Evolutionary conservation across 2,329 filamentous ascomycete species (phyloP).

Genomic region (Penicillium sp.): DNA sequence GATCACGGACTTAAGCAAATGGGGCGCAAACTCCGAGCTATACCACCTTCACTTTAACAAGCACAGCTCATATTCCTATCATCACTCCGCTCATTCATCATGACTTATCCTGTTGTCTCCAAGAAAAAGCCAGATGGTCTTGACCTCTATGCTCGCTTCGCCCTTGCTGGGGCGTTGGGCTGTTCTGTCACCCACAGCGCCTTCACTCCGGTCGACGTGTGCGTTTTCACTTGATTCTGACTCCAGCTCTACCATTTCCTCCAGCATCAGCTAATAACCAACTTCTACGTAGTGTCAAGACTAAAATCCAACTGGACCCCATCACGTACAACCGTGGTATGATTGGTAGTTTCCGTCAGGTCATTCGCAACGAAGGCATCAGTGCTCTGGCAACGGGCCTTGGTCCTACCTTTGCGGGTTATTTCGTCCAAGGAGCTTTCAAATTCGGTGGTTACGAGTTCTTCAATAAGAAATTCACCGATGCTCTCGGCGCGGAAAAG

Average conservation of each 20-base stretch:
- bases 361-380: slow-evolving; percentile 73
- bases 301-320: slow-evolving; percentile 89
- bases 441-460: slow-evolving; percentile 96
- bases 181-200: slow-evolving; percentile 93
- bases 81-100: neutral
- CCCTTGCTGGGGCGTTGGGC: slow-evolving; percentile 91
- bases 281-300: slow-evolving; percentile 73
- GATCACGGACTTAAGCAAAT: too few relatives aligned
- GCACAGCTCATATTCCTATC: too few relatives aligned
- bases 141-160: slow-evolving; percentile 86
- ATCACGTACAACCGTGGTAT: slow-evolving; percentile 84
- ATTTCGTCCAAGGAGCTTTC: slow-evolving; percentile 80
- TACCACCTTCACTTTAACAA: too few relatives aligned
- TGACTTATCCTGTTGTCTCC: neutral
- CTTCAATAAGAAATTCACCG: slow-evolving; percentile 91
- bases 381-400: slow-evolving; percentile 86
- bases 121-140: slow-evolving; percentile 46
- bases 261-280: neutral
- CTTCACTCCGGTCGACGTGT: slow-evolving; percentile 97
- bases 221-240: slow-evolving; percentile 53
- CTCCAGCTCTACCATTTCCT: slow-evolving; percentile 14
- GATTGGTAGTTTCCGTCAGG: slow-evolving; percentile 79
- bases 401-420: slow-evolving; percentile 82
- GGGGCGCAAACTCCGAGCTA: too few relatives aligned
- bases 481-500: slow-evolving; percentile 73